Percentiles rank a stretch among this genome's conserved stretches.
phyloP scores from a whole-genome alignment of 768 basidiomycete genomes.

The Tulasnella sp. region DNA sequence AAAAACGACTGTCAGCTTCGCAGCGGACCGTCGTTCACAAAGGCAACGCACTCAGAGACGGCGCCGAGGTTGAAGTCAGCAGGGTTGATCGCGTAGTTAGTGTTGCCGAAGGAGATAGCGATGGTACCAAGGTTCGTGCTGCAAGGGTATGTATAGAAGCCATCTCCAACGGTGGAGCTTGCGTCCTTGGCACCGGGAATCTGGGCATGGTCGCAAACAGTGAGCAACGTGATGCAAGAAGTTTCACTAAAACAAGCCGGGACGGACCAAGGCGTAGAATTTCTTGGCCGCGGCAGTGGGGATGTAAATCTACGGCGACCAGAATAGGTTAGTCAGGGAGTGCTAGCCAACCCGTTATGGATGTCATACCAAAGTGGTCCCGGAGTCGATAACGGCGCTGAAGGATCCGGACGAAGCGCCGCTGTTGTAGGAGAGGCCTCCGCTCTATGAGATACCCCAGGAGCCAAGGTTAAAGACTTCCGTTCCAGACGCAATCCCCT shows the following conservation, averaged over 20 bases:
- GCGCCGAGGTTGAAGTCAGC: slow-evolving; percentile 37
- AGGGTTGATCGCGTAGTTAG: slow-evolving; percentile 31
- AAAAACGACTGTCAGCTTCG: not conserved
- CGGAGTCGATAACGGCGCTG: slow-evolving; percentile 37
- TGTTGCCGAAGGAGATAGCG: slow-evolving; percentile 25
- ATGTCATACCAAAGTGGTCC: slow-evolving; percentile 33
- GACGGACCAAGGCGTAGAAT: not conserved
- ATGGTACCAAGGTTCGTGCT: not conserved
- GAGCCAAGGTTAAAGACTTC: not conserved
- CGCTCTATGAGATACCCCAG: not conserved
- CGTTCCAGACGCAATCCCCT: not conserved
- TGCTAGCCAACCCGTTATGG: slow-evolving; percentile 4
- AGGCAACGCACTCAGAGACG: not conserved
- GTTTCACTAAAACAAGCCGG: not conserved
- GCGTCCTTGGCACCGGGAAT: slow-evolving; percentile 33
- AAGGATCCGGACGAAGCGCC: not conserved
- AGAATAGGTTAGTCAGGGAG: not conserved
- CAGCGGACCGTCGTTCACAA: not conserved
- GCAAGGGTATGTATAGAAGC: slow-evolving; percentile 30
- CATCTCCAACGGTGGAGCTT: slow-evolving; percentile 19
- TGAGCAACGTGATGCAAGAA: not conserved
- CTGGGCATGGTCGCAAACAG: not conserved
- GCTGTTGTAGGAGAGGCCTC: slow-evolving; percentile 20
- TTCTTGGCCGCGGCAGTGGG: slow-evolving; percentile 1
- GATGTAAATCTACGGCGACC: not conserved